phyloP scores from a whole-genome alignment of 805 yeast genomes.

The Spathaspora boniae region DNA sequence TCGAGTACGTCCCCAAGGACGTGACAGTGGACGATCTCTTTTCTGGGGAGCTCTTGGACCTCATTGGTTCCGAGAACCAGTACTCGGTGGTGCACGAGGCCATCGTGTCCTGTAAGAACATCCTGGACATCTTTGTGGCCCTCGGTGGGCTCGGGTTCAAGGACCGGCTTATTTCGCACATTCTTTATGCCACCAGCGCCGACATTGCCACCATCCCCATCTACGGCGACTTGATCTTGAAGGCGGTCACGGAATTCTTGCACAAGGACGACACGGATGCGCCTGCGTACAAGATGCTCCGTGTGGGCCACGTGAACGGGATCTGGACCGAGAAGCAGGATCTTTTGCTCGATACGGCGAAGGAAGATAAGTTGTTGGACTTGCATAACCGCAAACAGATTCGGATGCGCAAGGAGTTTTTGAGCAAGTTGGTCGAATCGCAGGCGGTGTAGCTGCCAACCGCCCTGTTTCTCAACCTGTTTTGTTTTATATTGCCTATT shows the following conservation, averaged over 20 bases:
- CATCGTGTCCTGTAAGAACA: no score
- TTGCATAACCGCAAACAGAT: neutral
- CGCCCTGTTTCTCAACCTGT: no score
- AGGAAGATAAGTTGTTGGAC: constrained; percentile 4
- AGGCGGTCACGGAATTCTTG: constrained; percentile 9
- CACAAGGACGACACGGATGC: constrained; percentile 1
- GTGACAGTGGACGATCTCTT: constrained; percentile 7
- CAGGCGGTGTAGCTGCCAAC: constrained; percentile 3
- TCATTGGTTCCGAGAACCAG: neutral
- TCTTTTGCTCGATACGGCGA: constrained; percentile 6
- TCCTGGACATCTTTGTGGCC: constrained; percentile 2
- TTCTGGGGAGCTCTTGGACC: neutral
- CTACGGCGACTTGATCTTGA: constrained; percentile 6
- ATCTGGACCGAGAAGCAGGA: constrained; percentile 15
- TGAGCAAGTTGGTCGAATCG: no score
- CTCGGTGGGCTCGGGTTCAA: constrained; percentile 17
- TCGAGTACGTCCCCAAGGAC: constrained; percentile 8
- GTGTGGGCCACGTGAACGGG: constrained; percentile 10
- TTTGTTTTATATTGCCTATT: no score
- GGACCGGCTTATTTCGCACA: constrained; percentile 16
- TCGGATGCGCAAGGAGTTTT: constrained; percentile 2
- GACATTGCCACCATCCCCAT: constrained; percentile 10
- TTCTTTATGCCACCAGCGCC: constrained; percentile 14
- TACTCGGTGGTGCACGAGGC: constrained; percentile 1
- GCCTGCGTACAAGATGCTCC: constrained; percentile 9